These are phyloP conservation scores for Ceratocystis ficicola DNA, from an alignment of 2,329 filamentous ascomycete genomes.

Conservation along the genomic window DNA sequence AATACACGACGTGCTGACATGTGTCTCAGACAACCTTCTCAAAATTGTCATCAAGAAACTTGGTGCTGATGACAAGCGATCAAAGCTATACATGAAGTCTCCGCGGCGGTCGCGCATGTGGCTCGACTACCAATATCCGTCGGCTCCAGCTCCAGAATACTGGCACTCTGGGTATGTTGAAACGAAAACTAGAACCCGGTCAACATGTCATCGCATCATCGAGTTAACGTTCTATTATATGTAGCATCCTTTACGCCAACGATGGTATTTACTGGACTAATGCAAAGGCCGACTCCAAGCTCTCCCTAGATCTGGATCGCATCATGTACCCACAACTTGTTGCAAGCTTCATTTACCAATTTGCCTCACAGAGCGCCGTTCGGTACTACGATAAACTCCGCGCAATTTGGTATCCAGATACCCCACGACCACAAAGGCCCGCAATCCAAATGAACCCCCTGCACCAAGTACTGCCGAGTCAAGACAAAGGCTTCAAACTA, in stretches of 20 bases:
- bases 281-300: slow-evolving; percentile 15
- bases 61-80: slow-evolving; percentile 19
- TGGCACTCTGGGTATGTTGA: slow-evolving; percentile 19
- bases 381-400: slow-evolving; percentile 15
- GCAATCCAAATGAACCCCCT: slow-evolving; percentile 17
- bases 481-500: slow-evolving; percentile 11
- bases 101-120: slow-evolving; percentile 17
- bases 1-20: slow-evolving; percentile 1
- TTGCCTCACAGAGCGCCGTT: background rate
- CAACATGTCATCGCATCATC: background rate
- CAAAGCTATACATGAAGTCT: slow-evolving; percentile 18
- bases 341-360: slow-evolving; percentile 17
- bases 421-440: slow-evolving; percentile 10
- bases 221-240: background rate
- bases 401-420: slow-evolving; percentile 21
- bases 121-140: slow-evolving; percentile 20
- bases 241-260: slow-evolving; percentile 16
- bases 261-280: slow-evolving; percentile 20
- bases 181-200: no score
- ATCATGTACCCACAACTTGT: slow-evolving; percentile 20
- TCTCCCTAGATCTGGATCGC: slow-evolving; percentile 20
- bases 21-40: slow-evolving; percentile 10
- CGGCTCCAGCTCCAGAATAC: slow-evolving; percentile 16
- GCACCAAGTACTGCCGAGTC: slow-evolving; percentile 1
- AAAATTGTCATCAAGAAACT: slow-evolving; percentile 19